Evolutionary conservation across 345 rosid species (phyloP), one percentile per base, ranked within the genome.

Genomic region (Melastoma malabathricum): DNA sequence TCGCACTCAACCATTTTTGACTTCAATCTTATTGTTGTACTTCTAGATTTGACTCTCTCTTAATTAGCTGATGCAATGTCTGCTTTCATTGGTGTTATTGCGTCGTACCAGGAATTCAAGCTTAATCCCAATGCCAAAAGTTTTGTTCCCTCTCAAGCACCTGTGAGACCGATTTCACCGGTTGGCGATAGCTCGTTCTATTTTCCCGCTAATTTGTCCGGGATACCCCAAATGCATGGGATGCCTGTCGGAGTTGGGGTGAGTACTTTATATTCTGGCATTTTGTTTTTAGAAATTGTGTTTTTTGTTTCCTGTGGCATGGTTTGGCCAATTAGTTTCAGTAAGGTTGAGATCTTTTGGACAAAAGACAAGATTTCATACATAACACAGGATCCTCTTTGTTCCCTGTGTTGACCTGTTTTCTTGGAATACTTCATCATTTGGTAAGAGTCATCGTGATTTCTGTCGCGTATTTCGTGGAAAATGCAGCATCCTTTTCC

Each of bases 71-170:
- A 18, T 47, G 51, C 41, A 17, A 25, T 18, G 18, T 4, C 0
- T n/a, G 17, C 20, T 39, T 51, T 31, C 9, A 27, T 8, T 51
- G 54, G 13, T 34, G 12, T 38, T 46, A 15, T 41, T 18, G 9
- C 17, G 15, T 18, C 60, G 12, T 50, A 63, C 15, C 83, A 92
- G 98, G 98, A 84, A 76, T 92, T 92, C 69, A 92, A 72, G 63
- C 79, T 81, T 41, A 92, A 87, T 74, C 98, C 96, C 44, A 79
- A 92, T 20, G 98, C 97, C 15, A 83, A 85, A 83, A 84, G 94
- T 60, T 88, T 84, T 66, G 68, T 55, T 13, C 95, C 84, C 51
- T 54, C 85, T 54, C 81, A 73, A 56, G 46, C 69, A 6, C 61
- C 75, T 64, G 69, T 63, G 18, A 69, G 87, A 68, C 95, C 86